Conservation (phyloP, 306 rosid species). For the Amphicarpaea edgeworthii region DNA sequence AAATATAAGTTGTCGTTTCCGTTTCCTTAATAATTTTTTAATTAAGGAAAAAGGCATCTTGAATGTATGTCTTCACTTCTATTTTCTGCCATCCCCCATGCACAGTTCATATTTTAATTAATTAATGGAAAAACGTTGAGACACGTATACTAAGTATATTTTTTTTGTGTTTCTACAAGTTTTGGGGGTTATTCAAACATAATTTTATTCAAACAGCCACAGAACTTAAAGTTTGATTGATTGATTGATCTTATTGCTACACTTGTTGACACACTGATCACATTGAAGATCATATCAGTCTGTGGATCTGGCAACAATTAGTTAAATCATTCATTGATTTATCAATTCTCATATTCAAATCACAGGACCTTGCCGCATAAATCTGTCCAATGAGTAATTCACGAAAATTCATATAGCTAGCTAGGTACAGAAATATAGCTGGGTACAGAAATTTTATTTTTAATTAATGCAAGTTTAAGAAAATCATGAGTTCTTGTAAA, state of each 20-base stretch:
- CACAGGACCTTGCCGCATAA: not conserved
- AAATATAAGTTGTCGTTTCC: not conserved
- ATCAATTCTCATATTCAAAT: conserved; percentile 15
- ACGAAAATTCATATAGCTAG: too few relatives aligned
- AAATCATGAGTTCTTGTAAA: not conserved
- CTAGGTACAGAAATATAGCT: too few relatives aligned
- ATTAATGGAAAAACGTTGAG: not conserved
- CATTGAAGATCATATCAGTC: conserved; percentile 21
- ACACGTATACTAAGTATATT: not conserved
- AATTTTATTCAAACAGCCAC: conserved; percentile 3
- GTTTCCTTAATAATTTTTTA: not conserved
- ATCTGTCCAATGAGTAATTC: not conserved
- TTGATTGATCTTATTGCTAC: not conserved
- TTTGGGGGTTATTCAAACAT: not conserved
- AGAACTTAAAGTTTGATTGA: conserved; percentile 6
- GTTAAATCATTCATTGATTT: conserved; percentile 9
- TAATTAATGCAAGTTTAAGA: not conserved
- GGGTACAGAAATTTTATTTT: not conserved
- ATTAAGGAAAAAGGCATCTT: not conserved
- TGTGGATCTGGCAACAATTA: conserved; percentile 16
- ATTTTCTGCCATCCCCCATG: not conserved
- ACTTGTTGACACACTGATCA: conserved; percentile 21
- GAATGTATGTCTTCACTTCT: not conserved
- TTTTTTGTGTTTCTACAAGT: not conserved
- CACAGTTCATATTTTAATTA: not conserved